A percentile compares a stretch with the other conserved stretches of the same genome.
Evolutionary conservation across 306 rosid genomes (phyloP).

Genomic region (Corylus heterophylla): DNA sequence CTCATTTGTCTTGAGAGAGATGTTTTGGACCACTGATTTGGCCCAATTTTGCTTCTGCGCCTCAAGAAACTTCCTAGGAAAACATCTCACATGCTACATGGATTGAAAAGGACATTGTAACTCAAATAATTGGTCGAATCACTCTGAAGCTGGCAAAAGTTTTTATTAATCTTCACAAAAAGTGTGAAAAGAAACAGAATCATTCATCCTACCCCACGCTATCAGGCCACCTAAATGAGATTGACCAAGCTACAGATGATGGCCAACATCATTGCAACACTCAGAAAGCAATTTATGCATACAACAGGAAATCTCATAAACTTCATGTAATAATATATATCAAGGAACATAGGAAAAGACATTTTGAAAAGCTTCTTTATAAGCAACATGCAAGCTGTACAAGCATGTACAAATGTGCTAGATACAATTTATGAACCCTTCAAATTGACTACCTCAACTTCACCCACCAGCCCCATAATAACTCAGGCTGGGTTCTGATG

Average conservation of each 20-base stretch:
- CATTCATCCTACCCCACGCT: background rate
- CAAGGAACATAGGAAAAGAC: background rate
- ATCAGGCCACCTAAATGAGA: background rate
- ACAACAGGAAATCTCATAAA: background rate
- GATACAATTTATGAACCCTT: slow-evolving; percentile 50
- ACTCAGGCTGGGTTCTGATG: slow-evolving; percentile 53
- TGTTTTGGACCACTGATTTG: too few relatives aligned
- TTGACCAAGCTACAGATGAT: background rate
- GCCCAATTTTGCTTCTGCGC: too few relatives aligned
- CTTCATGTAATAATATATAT: background rate
- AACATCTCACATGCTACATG: too few relatives aligned
- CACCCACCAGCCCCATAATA: slow-evolving; percentile 60
- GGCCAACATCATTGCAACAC: background rate
- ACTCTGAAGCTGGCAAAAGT: too few relatives aligned
- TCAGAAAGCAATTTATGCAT: background rate
- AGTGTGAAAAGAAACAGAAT: too few relatives aligned
- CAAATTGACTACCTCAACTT: slow-evolving; percentile 51
- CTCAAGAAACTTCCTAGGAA: too few relatives aligned
- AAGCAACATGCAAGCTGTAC: slow-evolving; percentile 63
- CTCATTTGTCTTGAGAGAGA: too few relatives aligned
- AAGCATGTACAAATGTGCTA: slow-evolving; percentile 72
- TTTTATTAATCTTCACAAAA: too few relatives aligned
- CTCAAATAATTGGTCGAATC: too few relatives aligned
- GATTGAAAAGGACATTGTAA: too few relatives aligned
- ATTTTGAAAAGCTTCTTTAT: slow-evolving; percentile 34